phyloP scores from a whole-genome alignment of 2,329 filamentous ascomycete genomes.

The Hypomyces rosellus region DNA sequence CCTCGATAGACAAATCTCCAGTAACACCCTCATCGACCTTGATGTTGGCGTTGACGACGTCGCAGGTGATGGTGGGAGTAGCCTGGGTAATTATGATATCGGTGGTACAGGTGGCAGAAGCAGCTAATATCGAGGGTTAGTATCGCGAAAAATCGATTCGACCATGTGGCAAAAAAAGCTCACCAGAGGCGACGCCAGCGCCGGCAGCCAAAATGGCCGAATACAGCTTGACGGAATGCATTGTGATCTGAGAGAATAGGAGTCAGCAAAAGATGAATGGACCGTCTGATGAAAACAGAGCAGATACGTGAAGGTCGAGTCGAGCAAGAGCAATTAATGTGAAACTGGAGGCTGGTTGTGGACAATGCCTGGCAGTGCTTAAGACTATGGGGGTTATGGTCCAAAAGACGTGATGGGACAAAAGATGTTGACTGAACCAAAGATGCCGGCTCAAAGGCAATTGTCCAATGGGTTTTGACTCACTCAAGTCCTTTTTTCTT shows the following conservation, averaged over 20 bases:
- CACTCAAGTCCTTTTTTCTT: background rate
- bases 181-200: conserved; percentile 37
- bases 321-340: background rate
- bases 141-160: background rate
- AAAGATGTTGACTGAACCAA: conserved; percentile 18
- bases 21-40: conserved; percentile 52
- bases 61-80: conserved; percentile 58
- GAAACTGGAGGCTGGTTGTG: background rate
- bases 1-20: conserved; percentile 55
- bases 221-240: conserved; percentile 41
- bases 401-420: conserved; percentile 17
- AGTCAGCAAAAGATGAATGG: conserved; percentile 1
- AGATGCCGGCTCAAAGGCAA: background rate
- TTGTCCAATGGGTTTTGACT: background rate
- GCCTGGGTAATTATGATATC: conserved; percentile 60
- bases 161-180: conserved; percentile 13
- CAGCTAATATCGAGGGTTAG: conserved; percentile 14
- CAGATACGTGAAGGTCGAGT: background rate
- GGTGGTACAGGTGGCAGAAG: conserved; percentile 33
- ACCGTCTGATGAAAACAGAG: background rate
- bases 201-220: conserved; percentile 40
- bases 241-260: conserved; percentile 29
- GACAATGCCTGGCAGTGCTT: background rate
- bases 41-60: conserved; percentile 62
- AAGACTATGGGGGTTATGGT: conserved; percentile 16